A percentile compares a stretch with the other conserved stretches of the same genome.
phyloP scores from a whole-genome alignment of 1,284 basidiomycete genomes.

The Boletus sp. region DNA sequence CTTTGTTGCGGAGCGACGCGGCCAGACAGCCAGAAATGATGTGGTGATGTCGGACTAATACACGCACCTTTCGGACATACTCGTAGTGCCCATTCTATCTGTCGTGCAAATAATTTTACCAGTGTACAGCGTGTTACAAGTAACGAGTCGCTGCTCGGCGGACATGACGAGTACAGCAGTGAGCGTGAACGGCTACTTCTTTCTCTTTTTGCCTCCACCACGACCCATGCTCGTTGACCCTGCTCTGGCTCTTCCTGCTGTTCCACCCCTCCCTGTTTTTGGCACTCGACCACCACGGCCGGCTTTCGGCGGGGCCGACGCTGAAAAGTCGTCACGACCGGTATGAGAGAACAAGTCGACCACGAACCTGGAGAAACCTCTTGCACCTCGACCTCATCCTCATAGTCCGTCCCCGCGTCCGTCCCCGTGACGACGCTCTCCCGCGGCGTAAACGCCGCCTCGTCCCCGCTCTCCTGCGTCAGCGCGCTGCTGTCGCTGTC shows the following conservation, averaged over 20 bases:
- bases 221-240: conserved; percentile 26
- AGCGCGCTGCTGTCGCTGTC: conserved; percentile 78
- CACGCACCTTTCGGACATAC: conserved; percentile 5
- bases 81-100: conserved; percentile 1
- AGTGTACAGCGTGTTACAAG: conserved; percentile 1
- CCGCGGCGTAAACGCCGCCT: conserved; percentile 49
- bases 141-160: background rate
- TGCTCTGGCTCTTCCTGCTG: conserved; percentile 24
- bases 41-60: conserved; percentile 25
- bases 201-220: conserved; percentile 30
- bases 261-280: conserved; percentile 26
- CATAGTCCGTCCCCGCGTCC: conserved; percentile 64
- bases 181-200: conserved; percentile 29
- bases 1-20: conserved; percentile 51
- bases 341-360: background rate
- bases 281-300: conserved; percentile 27
- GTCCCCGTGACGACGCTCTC: conserved; percentile 65
- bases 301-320: conserved; percentile 19
- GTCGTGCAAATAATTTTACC: conserved; percentile 9
- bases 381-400: conserved; percentile 56
- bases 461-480: conserved; percentile 75
- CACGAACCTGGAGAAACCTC: conserved; percentile 54
- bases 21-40: conserved; percentile 33
- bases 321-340: conserved; percentile 21
- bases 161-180: background rate